A percentile compares a stretch with the other conserved stretches of the same genome.
Conservation (phyloP, 2,329 filamentous ascomycete species). For the Teratosphaeria viscida region DNA sequence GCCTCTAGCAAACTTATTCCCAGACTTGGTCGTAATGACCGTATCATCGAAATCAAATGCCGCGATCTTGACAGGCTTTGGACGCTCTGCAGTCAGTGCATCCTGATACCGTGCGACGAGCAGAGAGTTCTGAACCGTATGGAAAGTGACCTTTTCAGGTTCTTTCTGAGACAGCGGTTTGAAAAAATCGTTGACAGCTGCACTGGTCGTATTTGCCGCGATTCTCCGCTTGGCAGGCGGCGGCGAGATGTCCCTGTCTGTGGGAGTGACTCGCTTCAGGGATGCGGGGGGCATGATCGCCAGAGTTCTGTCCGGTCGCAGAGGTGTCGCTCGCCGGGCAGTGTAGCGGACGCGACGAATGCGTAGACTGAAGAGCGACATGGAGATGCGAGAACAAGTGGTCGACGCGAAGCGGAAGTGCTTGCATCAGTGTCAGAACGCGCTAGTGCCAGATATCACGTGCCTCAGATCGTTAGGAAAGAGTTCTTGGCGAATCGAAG, state of each 20-base stretch:
- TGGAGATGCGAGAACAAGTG: neutral
- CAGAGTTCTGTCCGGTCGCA: neutral
- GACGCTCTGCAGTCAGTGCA: conserved; percentile 13
- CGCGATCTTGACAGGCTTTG: conserved; percentile 50
- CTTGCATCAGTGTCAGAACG: neutral
- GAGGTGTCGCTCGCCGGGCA: neutral
- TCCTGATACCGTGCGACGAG: conserved; percentile 60
- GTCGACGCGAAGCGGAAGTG: neutral
- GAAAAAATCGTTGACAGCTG: conserved; percentile 73
- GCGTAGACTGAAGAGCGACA: neutral
- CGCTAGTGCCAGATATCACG: neutral
- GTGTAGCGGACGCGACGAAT: neutral
- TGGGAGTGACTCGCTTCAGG: conserved; percentile 29
- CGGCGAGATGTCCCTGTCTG: conserved; percentile 43
- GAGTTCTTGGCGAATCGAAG: no score
- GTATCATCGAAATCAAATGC: conserved; percentile 80
- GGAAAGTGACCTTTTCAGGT: conserved; percentile 64
- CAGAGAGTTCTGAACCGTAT: conserved; percentile 54
- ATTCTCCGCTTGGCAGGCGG: conserved; percentile 47
- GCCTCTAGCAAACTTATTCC: conserved; percentile 63
- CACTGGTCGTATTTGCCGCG: conserved; percentile 46
- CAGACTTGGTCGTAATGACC: conserved; percentile 67
- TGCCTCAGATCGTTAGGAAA: neutral
- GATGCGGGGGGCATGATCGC: conserved; percentile 7
- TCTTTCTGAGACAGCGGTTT: conserved; percentile 76